Base-by-base conservation (phyloP, 2,329 filamentous ascomycete genomes). In the Colletotrichum orbiculare region DNA sequence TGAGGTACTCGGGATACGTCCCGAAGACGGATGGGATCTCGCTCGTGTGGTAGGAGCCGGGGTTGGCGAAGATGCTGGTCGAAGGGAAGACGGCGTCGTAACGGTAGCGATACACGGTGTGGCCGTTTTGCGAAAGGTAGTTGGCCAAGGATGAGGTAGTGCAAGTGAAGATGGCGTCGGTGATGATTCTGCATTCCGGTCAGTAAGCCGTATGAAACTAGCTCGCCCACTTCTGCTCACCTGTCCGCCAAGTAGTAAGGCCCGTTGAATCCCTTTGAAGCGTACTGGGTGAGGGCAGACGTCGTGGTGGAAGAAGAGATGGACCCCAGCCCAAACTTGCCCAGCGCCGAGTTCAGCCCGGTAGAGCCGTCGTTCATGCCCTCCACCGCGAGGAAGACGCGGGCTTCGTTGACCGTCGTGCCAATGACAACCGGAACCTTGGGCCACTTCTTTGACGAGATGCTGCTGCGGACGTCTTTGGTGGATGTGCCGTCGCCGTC, bases 1-100 rank as follows among this genome's bases (percentile, higher is more conserved):
- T 56, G 38, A 15, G 43, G 35, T 65, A 67, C 17, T 34, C 17
- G 4, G 37, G 15, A 42, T 65, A 65, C 1, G 65, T 67, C 8
- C 65, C 65, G n/a, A 65, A 65, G 4, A 61, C 65, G 12, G 62
- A 60, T 25, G 61, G 61, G 33, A 67, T 67, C 6, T 67, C 65
- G 46, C 47, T 50, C 2, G 65, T 65, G 61, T 67, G 65, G 17
- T 65, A 67, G 8, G 65, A 45, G 12, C 61, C 65, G 7, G 62
- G 25, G 34, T 67, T 67, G 43, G 33, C n/a, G 6, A 67, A 60
- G 47, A 64, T 60, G 42, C 43, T 15, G 6, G 63, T 66, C 1
- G 61, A 65, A 2, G 65, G 11, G 41, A 65, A 67, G 2, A 53
- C 17, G 7, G 65, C 33, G 15, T 67, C 62, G 39, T 54, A 67